phyloP scores from a whole-genome alignment of 345 rosid genomes.

The Tarenaya hassleriana region DNA sequence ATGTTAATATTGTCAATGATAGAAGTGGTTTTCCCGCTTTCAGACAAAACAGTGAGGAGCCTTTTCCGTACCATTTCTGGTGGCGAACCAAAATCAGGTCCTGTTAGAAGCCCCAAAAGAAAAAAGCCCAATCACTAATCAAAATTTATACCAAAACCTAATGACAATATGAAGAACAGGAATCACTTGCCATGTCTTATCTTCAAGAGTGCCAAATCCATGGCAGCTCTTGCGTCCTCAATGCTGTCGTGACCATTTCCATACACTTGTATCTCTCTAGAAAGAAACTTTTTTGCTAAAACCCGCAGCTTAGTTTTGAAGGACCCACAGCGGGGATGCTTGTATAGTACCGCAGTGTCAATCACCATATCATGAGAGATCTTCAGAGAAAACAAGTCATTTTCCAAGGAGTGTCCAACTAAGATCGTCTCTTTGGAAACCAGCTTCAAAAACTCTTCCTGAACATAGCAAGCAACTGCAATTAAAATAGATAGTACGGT shows the following conservation, averaged over 20 bases:
- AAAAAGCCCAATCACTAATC: slow-evolving; percentile 4
- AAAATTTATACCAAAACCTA: not conserved
- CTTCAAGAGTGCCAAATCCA: slow-evolving; percentile 84
- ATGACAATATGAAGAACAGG: not conserved
- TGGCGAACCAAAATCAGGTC: slow-evolving; percentile 89
- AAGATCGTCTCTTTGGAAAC: slow-evolving; percentile 78
- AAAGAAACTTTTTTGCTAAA: slow-evolving; percentile 74
- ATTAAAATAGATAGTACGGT: slow-evolving; percentile 16
- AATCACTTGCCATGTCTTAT: slow-evolving; percentile 60
- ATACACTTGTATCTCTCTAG: slow-evolving; percentile 74
- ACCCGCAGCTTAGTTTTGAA: slow-evolving; percentile 77
- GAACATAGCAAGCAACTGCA: slow-evolving; percentile 32
- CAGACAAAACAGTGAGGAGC: slow-evolving; percentile 61
- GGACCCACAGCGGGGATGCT: slow-evolving; percentile 70
- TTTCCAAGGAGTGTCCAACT: slow-evolving; percentile 96
- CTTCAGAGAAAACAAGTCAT: slow-evolving; percentile 79
- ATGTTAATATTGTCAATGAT: slow-evolving; percentile 59
- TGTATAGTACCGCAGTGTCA: slow-evolving; percentile 86
- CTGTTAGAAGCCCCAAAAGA: slow-evolving; percentile 33
- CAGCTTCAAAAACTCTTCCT: slow-evolving; percentile 76
- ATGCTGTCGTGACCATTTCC: slow-evolving; percentile 76
- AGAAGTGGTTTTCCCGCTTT: slow-evolving; percentile 66
- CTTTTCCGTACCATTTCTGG: slow-evolving; percentile 54
- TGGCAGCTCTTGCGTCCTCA: slow-evolving; percentile 90
- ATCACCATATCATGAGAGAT: slow-evolving; percentile 78